Evolutionary conservation across 2,329 filamentous ascomycete genomes (phyloP).

Genomic region (Diplodia sapinea): DNA sequence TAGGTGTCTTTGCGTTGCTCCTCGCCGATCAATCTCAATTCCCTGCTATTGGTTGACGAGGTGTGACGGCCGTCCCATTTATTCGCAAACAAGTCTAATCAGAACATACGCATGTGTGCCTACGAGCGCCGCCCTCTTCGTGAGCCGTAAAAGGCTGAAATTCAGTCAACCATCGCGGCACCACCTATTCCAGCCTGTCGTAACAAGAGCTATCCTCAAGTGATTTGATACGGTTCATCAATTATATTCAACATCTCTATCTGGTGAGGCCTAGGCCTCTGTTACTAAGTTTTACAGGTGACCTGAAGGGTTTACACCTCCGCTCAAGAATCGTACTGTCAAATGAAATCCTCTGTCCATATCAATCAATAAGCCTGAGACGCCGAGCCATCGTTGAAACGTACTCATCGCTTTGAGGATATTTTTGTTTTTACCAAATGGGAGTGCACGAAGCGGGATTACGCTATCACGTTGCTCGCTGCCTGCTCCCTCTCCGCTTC

Average conservation of each 20-base stretch:
- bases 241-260: neutral
- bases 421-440: constrained; percentile 1
- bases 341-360: constrained; percentile 9
- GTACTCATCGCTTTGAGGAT: neutral
- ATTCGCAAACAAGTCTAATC: neutral
- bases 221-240: neutral
- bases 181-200: neutral
- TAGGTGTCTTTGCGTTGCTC: neutral
- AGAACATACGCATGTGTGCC: no score
- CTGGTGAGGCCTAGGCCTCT: neutral
- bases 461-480: constrained; percentile 58
- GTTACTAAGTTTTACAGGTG: neutral
- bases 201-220: neutral
- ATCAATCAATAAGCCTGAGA: neutral
- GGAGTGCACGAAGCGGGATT: constrained; percentile 4
- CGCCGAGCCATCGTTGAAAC: neutral
- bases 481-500: constrained; percentile 56
- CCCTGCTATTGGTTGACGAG: neutral
- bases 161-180: no score
- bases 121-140: no score
- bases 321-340: neutral
- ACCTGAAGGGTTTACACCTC: neutral
- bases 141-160: no score
- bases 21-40: no score
- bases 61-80: neutral